These are phyloP conservation scores for Metschnikowia bowlesiae DNA, from an alignment of 805 yeast genomes.

Conservation along the genomic window DNA sequence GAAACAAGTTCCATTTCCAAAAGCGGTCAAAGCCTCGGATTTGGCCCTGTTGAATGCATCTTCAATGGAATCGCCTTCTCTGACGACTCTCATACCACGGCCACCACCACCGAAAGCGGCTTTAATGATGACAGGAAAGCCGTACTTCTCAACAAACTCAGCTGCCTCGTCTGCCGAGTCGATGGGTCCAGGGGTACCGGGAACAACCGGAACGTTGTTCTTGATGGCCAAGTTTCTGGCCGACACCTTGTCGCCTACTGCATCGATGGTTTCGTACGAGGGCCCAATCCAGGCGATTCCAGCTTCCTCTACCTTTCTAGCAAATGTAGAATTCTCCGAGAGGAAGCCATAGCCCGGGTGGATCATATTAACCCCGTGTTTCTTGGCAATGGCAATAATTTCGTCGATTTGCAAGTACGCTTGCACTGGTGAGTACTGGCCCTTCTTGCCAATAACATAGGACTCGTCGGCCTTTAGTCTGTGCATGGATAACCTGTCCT, in stretches of 20 bases:
- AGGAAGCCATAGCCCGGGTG: slow-evolving; percentile 56
- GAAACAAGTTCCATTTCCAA: slow-evolving; percentile 97
- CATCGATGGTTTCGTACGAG: slow-evolving; percentile 75
- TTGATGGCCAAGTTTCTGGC: slow-evolving; percentile 83
- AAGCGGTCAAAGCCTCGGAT: slow-evolving; percentile 92
- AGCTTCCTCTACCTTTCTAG: slow-evolving; percentile 80
- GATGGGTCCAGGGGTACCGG: slow-evolving; percentile 98
- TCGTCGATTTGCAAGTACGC: slow-evolving; percentile 96
- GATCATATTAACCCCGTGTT: slow-evolving; percentile 35
- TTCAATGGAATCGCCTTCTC: slow-evolving; percentile 88
- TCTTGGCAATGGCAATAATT: slow-evolving; percentile 69
- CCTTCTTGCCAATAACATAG: slow-evolving; percentile 83
- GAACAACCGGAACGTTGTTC: slow-evolving; percentile 88
- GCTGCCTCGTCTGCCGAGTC: slow-evolving; percentile 72
- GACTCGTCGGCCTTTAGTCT: slow-evolving; percentile 92
- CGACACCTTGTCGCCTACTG: slow-evolving; percentile 95
- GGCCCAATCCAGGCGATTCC: slow-evolving; percentile 98
- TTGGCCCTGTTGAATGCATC: slow-evolving; percentile 94
- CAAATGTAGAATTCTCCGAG: slow-evolving; percentile 90
- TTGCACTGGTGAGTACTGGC: slow-evolving; percentile 90
- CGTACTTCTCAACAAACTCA: slow-evolving; percentile 75
- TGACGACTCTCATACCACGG: slow-evolving; percentile 98
- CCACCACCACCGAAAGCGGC: slow-evolving; percentile 99
- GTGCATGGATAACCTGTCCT: slow-evolving; percentile 92
- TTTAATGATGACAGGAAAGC: slow-evolving; percentile 94